Percentiles rank a stretch among this genome's conserved stretches.
These are phyloP conservation scores for Boletus sp. DNA, from an alignment of 1,284 basidiomycete genomes.

Conservation along the genomic window DNA sequence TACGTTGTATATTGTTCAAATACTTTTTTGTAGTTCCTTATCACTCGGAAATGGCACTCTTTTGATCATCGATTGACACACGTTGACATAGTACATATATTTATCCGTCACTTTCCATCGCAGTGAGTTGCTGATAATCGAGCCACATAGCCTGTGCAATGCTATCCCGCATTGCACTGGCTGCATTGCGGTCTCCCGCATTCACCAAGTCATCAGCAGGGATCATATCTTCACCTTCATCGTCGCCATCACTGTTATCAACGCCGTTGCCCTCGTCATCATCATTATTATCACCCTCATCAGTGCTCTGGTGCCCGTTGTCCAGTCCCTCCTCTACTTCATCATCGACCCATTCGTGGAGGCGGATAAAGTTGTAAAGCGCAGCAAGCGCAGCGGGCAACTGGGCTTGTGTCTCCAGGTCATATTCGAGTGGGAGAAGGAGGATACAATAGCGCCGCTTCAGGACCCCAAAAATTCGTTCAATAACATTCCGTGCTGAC, in stretches of 20 bases:
- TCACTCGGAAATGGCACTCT: no score
- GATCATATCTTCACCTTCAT: not conserved
- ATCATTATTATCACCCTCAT: not conserved
- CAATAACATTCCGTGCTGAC: slow-evolving; percentile 42
- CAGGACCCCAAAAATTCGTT: slow-evolving; percentile 47
- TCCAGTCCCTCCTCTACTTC: no score
- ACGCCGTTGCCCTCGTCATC: not conserved
- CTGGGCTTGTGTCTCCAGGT: not conserved
- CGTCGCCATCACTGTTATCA: not conserved
- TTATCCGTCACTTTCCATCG: no score
- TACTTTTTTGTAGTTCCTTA: no score
- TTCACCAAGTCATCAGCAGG: not conserved
- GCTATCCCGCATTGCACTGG: no score
- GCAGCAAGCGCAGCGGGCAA: not conserved
- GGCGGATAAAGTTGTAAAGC: not conserved
- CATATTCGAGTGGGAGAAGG: slow-evolving; percentile 30
- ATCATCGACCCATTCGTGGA: no score
- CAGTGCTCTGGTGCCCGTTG: no score
- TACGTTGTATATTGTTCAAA: no score
- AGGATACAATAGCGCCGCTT: slow-evolving; percentile 42
- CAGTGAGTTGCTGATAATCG: not conserved
- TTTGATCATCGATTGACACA: no score
- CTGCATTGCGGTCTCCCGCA: not conserved
- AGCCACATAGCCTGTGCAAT: not conserved
- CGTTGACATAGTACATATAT: no score